Conservation (phyloP, 768 basidiomycete species). For the Rhodotorula paludigena region DNA sequence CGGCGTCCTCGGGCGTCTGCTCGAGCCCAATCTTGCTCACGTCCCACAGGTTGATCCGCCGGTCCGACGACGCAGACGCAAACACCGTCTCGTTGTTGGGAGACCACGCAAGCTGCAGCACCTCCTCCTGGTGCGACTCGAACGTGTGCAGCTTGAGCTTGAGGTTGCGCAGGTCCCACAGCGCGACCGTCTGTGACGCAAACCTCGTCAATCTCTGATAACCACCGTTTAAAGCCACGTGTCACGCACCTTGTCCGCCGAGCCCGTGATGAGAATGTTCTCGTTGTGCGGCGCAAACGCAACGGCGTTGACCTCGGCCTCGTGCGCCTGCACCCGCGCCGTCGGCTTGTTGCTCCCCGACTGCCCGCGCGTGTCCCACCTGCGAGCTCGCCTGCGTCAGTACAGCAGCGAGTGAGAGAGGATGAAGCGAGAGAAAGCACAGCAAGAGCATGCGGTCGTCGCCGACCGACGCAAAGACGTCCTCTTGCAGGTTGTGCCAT, state of each 20-base stretch:
- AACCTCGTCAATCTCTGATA: not conserved
- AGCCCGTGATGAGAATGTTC: slow-evolving; percentile 79
- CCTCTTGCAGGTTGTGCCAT: slow-evolving; percentile 79
- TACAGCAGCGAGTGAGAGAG: not conserved
- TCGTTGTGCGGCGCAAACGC: slow-evolving; percentile 79
- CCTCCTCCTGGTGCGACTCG: slow-evolving; percentile 88
- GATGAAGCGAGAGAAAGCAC: slow-evolving; percentile 50
- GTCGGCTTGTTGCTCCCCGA: slow-evolving; percentile 55
- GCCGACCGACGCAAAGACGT: slow-evolving; percentile 86
- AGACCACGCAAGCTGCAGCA: slow-evolving; percentile 91
- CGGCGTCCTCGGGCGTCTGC: slow-evolving; percentile 95
- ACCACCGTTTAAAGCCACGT: not conserved
- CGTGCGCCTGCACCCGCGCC: slow-evolving; percentile 74
- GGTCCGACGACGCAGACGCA: slow-evolving; percentile 88
- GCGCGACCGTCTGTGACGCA: slow-evolving; percentile 66
- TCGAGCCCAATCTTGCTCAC: slow-evolving; percentile 83
- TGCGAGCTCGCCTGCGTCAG: slow-evolving; percentile 44
- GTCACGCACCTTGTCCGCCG: slow-evolving; percentile 77
- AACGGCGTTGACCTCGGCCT: slow-evolving; percentile 82
- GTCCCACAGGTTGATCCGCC: slow-evolving; percentile 94
- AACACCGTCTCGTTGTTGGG: slow-evolving; percentile 87
- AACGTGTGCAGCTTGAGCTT: slow-evolving; percentile 78
- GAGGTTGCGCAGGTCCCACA: slow-evolving; percentile 74
- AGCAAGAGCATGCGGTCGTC: slow-evolving; percentile 92
- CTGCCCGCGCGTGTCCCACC: slow-evolving; percentile 85